phyloP scores from a whole-genome alignment of 805 yeast species.

The Diddensiella caesifluorescens region DNA sequence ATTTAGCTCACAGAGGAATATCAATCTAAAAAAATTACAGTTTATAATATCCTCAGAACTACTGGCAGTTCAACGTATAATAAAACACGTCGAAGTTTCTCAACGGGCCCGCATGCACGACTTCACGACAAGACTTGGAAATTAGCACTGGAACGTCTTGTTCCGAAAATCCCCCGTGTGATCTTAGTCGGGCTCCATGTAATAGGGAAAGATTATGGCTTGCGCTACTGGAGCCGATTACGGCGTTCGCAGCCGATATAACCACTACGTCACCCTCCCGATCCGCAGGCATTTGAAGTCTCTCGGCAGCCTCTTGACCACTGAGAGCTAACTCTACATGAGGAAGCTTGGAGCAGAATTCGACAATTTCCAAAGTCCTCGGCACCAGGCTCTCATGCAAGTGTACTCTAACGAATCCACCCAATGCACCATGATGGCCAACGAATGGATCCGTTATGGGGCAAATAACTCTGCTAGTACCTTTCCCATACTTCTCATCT shows the following conservation, averaged over 20 bases:
- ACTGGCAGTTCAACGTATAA: conserved; percentile 4
- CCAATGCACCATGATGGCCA: conserved; percentile 8
- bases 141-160: conserved; percentile 6
- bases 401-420: conserved; percentile 7
- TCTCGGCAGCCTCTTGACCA: conserved; percentile 7
- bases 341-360: neutral
- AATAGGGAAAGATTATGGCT: conserved; percentile 5
- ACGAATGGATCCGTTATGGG: conserved; percentile 10
- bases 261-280: conserved; percentile 8
- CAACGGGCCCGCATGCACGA: neutral
- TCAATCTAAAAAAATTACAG: no score
- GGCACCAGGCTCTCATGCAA: neutral
- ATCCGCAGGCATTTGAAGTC: conserved; percentile 3
- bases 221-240: conserved; percentile 1
- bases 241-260: conserved; percentile 4
- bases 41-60: no score
- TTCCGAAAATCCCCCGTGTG: conserved; percentile 10
- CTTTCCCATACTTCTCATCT: conserved; percentile 6
- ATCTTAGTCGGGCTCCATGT: conserved; percentile 5
- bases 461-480: conserved; percentile 6
- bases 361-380: conserved; percentile 1
- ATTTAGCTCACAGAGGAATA: no score
- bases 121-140: neutral
- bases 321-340: conserved; percentile 1
- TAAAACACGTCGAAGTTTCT: conserved; percentile 4